Base-by-base conservation (phyloP, 208 protist genomes). In the Trypanosoma platydactyli region DNA sequence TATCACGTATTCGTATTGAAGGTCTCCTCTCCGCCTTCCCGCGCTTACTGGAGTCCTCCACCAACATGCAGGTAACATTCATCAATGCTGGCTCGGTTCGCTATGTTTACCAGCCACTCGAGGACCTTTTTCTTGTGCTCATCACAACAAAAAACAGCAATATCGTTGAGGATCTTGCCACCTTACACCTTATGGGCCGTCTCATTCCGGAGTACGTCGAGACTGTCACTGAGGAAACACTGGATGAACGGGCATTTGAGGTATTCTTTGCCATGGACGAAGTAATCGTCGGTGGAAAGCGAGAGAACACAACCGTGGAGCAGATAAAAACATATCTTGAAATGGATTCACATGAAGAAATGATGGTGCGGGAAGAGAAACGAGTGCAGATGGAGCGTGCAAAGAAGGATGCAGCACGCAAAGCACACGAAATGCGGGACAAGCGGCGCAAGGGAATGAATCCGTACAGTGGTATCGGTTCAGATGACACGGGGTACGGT, bases 81-180 rank as follows among this genome's bases (percentile, higher is more conserved):
- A 94, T 99, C 22, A 97, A 99, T 68, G 98, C 98, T 1, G 98
- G 98, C 38, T 73, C 77, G 1, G 89, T 97, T 0, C 88, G 95
- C 50, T 99, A 99, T 72, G 97, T 99, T 1, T 99, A 99, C 75
- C 97, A 99, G 80, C 98, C 98, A 12, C 62, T 99, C 11, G 98
- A 99, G 71, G 64, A 86, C 16, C 81, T 99, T 7, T 93, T 81
- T 55, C 69, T 98, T 16, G 80, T 99, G 9, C 80, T 99, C 25
- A 83, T 99, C 40, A 99, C 98, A 1, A 98, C 92, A 30, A 98
- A 94, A 83, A 86, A 85, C 25, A 83, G 82, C 64, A 99, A 99
- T 82, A 99, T 99, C 67, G 86, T 99, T 1, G 98, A 99, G 70
- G 98, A 99, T 75, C 76, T 99, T 0, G 96, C 97, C 29, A 99